These are phyloP conservation scores for Fonsecaea multimorphosa DNA, from an alignment of 2,329 filamentous ascomycete species.

Conservation along the genomic window DNA sequence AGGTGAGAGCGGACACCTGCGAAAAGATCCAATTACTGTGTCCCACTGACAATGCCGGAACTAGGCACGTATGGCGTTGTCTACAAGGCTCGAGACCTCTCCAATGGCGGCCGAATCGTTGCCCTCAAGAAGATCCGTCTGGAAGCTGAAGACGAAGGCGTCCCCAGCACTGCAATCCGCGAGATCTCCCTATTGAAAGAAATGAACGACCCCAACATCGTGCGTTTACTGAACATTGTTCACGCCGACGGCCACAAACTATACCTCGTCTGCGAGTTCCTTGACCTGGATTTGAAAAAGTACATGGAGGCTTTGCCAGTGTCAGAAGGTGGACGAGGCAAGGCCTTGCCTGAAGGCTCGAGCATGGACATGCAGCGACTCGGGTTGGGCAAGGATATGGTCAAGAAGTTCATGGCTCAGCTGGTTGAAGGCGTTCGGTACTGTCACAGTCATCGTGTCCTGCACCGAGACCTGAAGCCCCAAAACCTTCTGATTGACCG, in stretches of 20 bases:
- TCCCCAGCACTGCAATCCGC: slow-evolving; percentile 89
- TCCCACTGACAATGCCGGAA: slow-evolving; percentile 9
- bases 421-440: slow-evolving; percentile 83
- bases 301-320: slow-evolving; percentile 93
- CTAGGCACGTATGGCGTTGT: slow-evolving; percentile 92
- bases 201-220: slow-evolving; percentile 90
- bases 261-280: slow-evolving; percentile 90
- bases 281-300: slow-evolving; percentile 91
- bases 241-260: slow-evolving; percentile 94
- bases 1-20: slow-evolving; percentile 63
- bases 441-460: slow-evolving; percentile 85
- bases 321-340: slow-evolving; percentile 81
- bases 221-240: slow-evolving; percentile 86
- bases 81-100: slow-evolving; percentile 89
- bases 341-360: slow-evolving; percentile 79
- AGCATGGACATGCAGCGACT: slow-evolving; percentile 68
- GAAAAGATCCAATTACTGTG: not conserved
- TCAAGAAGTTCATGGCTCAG: slow-evolving; percentile 93
- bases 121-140: slow-evolving; percentile 95
- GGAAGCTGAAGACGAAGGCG: slow-evolving; percentile 92
- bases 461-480: slow-evolving; percentile 88
- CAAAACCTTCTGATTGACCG: slow-evolving; percentile 87
- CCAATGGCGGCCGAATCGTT: slow-evolving; percentile 81
- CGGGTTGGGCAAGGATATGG: slow-evolving; percentile 77
- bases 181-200: slow-evolving; percentile 94